phyloP scores from a whole-genome alignment of 2,329 filamentous ascomycete species.

The Colletotrichum sublineola region DNA sequence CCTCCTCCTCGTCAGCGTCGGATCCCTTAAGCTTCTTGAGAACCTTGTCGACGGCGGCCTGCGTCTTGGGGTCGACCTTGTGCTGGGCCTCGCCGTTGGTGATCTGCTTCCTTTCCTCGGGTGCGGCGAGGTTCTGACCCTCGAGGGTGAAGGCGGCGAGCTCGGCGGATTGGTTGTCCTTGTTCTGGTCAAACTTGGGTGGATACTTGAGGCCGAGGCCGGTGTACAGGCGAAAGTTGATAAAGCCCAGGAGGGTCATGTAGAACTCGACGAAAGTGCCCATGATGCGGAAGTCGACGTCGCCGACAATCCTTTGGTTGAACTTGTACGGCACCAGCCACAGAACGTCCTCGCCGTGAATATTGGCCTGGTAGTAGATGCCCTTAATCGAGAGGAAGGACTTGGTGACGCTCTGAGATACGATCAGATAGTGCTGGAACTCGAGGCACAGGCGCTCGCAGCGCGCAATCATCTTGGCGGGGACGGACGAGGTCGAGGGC shows the following conservation, averaged over 20 bases:
- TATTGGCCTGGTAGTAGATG: constrained; percentile 98
- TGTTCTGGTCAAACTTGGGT: constrained; percentile 88
- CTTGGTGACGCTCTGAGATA: constrained; percentile 90
- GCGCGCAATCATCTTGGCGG: constrained; percentile 93
- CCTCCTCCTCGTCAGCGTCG: constrained; percentile 58
- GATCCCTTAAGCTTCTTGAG: constrained; percentile 75
- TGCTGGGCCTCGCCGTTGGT: constrained; percentile 62
- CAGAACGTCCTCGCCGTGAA: constrained; percentile 95
- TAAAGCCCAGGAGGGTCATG: constrained; percentile 93
- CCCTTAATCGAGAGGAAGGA: constrained; percentile 99
- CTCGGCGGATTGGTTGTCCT: constrained; percentile 91
- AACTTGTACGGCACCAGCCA: constrained; percentile 99
- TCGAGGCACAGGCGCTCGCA: constrained; percentile 95
- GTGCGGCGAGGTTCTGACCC: constrained; percentile 72
- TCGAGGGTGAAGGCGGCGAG: constrained; percentile 92
- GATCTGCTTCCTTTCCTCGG: constrained; percentile 66
- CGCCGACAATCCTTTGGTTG: constrained; percentile 92
- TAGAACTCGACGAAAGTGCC: constrained; percentile 99
- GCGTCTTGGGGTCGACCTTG: constrained; percentile 71
- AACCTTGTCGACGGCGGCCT: constrained; percentile 77
- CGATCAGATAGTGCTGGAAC: constrained; percentile 98
- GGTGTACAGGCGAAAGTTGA: constrained; percentile 96
- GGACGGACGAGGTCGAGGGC: constrained; percentile 88
- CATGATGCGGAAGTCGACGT: constrained; percentile 99
- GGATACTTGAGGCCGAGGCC: constrained; percentile 93